These are phyloP conservation scores for Artomyces pyxidatus DNA, from an alignment of 768 basidiomycete genomes.

Conservation along the genomic window DNA sequence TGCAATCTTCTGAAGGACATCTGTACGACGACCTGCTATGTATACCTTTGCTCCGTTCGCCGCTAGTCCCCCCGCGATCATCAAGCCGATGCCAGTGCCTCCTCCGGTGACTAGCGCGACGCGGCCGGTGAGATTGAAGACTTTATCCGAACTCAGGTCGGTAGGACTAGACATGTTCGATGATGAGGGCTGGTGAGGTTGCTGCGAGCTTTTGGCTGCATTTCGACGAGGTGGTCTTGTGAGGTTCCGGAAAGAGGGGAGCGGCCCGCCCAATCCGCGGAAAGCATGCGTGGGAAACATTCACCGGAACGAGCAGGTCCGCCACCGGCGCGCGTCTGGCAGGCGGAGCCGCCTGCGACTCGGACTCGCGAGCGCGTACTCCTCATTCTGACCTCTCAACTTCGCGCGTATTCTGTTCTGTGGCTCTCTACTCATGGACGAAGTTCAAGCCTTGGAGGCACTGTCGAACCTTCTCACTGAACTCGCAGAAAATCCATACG, in stretches of 20 bases:
- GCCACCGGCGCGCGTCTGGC: too few relatives aligned
- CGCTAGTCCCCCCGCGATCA: conserved; percentile 68
- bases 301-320: too few relatives aligned
- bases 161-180: conserved; percentile 5
- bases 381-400: too few relatives aligned
- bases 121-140: conserved; percentile 14
- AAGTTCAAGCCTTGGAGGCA: conserved; percentile 53
- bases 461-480: conserved; percentile 50
- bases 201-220: too few relatives aligned
- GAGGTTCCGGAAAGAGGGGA: too few relatives aligned
- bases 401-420: conserved; percentile 1
- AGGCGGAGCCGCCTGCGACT: too few relatives aligned
- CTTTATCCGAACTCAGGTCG: conserved; percentile 2
- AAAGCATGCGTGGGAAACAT: too few relatives aligned
- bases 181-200: too few relatives aligned
- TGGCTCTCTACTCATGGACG: conserved; percentile 36
- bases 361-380: too few relatives aligned
- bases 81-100: conserved; percentile 37
- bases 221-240: too few relatives aligned
- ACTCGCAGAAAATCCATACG: conserved; percentile 51
- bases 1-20: conserved; percentile 51
- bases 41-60: conserved; percentile 76
- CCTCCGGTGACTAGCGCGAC: conserved; percentile 20
- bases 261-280: too few relatives aligned
- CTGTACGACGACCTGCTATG: conserved; percentile 61